phyloP scores from a whole-genome alignment of 108 stramenopile species.

The Skeletonema marinoi region DNA sequence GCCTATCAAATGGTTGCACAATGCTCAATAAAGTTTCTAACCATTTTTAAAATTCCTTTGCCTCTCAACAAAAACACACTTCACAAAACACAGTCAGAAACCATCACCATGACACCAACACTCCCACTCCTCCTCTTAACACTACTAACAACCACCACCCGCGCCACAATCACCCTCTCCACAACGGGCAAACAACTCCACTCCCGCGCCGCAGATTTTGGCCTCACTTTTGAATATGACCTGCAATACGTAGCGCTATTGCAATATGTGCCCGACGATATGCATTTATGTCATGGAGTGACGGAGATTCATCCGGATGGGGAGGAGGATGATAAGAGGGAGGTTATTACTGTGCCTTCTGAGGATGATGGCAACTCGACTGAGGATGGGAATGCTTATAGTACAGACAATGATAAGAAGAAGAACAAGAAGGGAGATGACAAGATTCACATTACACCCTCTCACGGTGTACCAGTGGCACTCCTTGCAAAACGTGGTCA shows the following conservation, averaged over 20 bases:
- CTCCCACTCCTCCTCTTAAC: too few relatives aligned
- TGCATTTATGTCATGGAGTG: conserved; percentile 20
- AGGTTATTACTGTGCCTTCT: background rate
- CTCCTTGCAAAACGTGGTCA: conserved; percentile 45
- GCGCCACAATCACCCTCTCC: too few relatives aligned
- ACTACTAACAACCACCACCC: too few relatives aligned
- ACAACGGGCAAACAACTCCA: conserved; percentile 3
- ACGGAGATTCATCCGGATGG: background rate
- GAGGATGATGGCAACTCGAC: background rate
- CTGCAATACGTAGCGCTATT: conserved; percentile 28
- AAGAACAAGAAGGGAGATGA: background rate
- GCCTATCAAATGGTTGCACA: too few relatives aligned
- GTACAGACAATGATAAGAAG: background rate
- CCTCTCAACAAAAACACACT: too few relatives aligned
- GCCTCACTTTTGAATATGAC: conserved; percentile 25
- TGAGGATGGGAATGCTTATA: background rate
- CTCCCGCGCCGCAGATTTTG: conserved; percentile 37
- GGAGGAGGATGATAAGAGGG: background rate
- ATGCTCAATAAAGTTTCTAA: too few relatives aligned
- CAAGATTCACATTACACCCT: conserved; percentile 4
- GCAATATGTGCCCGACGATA: conserved; percentile 21
- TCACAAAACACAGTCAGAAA: too few relatives aligned
- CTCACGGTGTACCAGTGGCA: conserved; percentile 24
- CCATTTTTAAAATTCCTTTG: too few relatives aligned
- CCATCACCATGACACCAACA: too few relatives aligned